Evolutionary conservation across 306 rosid genomes (phyloP).

Genomic region (Morella rubra): DNA sequence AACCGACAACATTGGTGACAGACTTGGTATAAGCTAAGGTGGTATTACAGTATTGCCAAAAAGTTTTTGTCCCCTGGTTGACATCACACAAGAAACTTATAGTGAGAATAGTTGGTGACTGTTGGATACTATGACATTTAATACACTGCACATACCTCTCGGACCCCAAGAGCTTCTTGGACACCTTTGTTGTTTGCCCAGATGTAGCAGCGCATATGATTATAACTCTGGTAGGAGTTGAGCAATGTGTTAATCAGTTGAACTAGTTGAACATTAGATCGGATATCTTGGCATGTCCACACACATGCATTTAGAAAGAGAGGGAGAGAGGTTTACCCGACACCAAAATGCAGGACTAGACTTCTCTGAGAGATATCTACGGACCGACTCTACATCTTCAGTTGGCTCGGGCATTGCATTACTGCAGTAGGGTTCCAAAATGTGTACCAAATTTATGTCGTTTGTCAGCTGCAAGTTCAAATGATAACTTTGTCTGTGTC

Average conservation of each 20-base stretch:
- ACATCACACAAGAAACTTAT: neutral
- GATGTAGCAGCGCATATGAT: slow-evolving; percentile 12
- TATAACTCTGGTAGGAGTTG: slow-evolving; percentile 13
- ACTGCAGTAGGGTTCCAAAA: slow-evolving; percentile 24
- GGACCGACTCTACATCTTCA: slow-evolving; percentile 2
- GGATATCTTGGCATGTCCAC: too few species aligned
- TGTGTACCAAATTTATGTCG: slow-evolving; percentile 18
- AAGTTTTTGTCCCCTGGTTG: slow-evolving; percentile 20
- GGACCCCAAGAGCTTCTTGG: slow-evolving; percentile 29
- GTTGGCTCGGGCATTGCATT: slow-evolving; percentile 15
- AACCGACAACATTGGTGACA: slow-evolving; percentile 12
- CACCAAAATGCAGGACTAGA: slow-evolving; percentile 21
- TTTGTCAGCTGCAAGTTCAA: slow-evolving; percentile 20
- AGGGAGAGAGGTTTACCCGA: neutral
- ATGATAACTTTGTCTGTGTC: neutral
- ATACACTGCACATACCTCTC: slow-evolving; percentile 13
- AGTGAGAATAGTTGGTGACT: neutral
- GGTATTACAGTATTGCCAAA: slow-evolving; percentile 29
- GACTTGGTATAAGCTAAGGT: slow-evolving; percentile 22
- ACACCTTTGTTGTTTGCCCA: slow-evolving; percentile 30
- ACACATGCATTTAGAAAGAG: too few species aligned
- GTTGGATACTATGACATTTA: neutral
- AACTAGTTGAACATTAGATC: neutral
- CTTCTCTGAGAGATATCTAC: slow-evolving; percentile 16
- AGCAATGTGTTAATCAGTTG: neutral